phyloP scores from a whole-genome alignment of 257 asterid genomes.

The Solanum habrochaites region DNA sequence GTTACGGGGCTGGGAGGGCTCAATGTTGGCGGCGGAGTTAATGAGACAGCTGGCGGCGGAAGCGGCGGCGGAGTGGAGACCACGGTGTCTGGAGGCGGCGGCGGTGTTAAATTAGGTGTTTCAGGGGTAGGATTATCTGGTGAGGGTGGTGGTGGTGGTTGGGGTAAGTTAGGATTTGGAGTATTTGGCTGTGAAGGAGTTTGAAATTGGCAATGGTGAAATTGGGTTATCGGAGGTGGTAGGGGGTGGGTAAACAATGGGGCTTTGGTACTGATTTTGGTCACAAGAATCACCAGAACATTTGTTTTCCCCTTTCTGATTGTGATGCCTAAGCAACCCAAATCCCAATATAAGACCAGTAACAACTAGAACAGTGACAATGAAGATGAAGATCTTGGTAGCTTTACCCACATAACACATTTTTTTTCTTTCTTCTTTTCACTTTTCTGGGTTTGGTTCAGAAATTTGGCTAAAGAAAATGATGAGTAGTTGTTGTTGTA shows the following conservation, averaged over 20 bases:
- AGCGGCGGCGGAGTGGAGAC: constrained; percentile 9
- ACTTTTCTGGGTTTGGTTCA: constrained; percentile 2
- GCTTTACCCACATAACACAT: constrained; percentile 91
- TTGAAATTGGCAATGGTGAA: neutral
- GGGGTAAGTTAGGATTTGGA: constrained; percentile 6
- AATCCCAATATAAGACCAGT: constrained; percentile 59
- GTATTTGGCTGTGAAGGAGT: constrained; percentile 14
- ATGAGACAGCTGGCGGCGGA: constrained; percentile 22
- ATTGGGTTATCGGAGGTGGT: neutral
- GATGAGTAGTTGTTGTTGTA: neutral
- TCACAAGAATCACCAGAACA: constrained; percentile 45
- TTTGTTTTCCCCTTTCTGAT: constrained; percentile 10
- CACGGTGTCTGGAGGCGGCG: constrained; percentile 3
- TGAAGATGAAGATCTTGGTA: constrained; percentile 90
- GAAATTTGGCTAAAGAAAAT: constrained; percentile 1
- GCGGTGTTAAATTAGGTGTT: constrained; percentile 23
- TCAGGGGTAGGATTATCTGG: constrained; percentile 17
- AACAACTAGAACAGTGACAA: constrained; percentile 39
- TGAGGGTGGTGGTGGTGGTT: constrained; percentile 23
- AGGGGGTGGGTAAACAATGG: neutral
- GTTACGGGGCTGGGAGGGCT: constrained; percentile 47
- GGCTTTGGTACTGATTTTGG: constrained; percentile 1
- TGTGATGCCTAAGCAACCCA: constrained; percentile 24
- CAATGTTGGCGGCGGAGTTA: constrained; percentile 54
- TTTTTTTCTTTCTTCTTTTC: neutral